Percentiles rank a stretch among this genome's conserved stretches.
These are phyloP conservation scores for Podospora pseudocomata DNA, from an alignment of 495 filamentous ascomycete genomes.

Conservation along the genomic window DNA sequence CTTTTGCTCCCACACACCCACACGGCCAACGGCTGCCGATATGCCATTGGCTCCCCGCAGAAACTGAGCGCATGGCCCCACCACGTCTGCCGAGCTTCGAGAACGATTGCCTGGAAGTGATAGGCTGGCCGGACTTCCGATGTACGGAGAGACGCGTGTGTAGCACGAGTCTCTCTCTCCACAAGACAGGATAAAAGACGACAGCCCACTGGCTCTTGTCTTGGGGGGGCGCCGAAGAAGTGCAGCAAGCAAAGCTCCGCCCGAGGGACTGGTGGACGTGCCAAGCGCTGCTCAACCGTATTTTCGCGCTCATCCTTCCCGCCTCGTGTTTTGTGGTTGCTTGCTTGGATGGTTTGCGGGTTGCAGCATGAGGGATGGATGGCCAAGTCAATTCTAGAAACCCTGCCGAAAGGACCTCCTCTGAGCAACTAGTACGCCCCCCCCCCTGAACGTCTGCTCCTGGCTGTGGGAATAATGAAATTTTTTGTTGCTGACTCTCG, in stretches of 20 bases:
- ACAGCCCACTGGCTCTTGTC: background rate
- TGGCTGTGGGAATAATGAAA: too few species aligned
- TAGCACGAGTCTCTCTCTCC: slow-evolving; percentile 14
- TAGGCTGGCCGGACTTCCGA: slow-evolving; percentile 24
- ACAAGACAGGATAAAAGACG: slow-evolving; percentile 7
- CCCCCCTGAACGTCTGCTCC: background rate
- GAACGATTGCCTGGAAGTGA: slow-evolving; percentile 14
- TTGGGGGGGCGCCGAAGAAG: slow-evolving; percentile 5
- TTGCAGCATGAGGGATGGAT: slow-evolving; percentile 3
- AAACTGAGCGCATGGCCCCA: slow-evolving; percentile 1
- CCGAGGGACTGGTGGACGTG: background rate
- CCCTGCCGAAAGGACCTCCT: background rate
- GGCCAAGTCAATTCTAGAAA: background rate
- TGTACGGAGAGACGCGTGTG: slow-evolving; percentile 13
- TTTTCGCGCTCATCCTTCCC: background rate
- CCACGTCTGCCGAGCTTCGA: slow-evolving; percentile 20
- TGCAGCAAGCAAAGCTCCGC: slow-evolving; percentile 6
- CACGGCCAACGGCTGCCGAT: background rate
- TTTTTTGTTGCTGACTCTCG: too few species aligned
- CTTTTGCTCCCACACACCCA: background rate
- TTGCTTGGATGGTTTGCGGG: slow-evolving; percentile 10
- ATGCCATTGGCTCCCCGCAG: slow-evolving; percentile 1
- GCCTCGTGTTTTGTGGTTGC: slow-evolving; percentile 8
- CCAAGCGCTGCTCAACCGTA: background rate
- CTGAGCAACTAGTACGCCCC: background rate